Conservation (phyloP, 2,329 filamentous ascomycete species). For the Orbilia ellipsospora region DNA sequence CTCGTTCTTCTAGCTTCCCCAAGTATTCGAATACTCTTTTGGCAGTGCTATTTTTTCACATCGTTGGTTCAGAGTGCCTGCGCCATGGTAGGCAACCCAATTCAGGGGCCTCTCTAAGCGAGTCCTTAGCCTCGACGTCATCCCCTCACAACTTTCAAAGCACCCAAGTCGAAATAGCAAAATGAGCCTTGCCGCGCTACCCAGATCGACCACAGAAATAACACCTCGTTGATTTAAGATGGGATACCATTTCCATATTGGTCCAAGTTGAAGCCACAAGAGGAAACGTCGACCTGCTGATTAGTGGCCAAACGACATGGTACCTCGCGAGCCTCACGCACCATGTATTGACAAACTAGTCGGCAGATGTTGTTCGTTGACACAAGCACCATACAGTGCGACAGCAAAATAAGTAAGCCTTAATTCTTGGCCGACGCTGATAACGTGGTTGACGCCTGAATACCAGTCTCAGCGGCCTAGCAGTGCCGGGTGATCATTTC, state of each 20-base stretch:
- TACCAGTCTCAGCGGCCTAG: constrained; percentile 20
- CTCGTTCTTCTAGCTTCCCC: too few species aligned
- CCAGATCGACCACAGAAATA: neutral
- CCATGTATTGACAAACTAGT: neutral
- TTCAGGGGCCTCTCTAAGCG: neutral
- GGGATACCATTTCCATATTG: too few species aligned
- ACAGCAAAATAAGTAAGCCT: neutral
- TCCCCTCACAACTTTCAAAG: neutral
- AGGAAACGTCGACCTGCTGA: too few species aligned
- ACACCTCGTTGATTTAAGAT: neutral
- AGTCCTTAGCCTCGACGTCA: neutral
- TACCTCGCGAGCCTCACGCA: constrained; percentile 1
- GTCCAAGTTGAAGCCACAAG: neutral
- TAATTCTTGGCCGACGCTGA: too few species aligned
- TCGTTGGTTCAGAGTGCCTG: neutral
- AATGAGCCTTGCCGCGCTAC: neutral
- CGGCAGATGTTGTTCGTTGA: too few species aligned
- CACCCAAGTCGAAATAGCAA: neutral
- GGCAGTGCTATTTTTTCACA: too few species aligned
- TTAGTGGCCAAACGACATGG: neutral
- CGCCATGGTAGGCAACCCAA: neutral
- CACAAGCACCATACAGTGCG: neutral
- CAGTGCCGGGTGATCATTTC: constrained; percentile 47
- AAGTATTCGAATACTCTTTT: too few species aligned
- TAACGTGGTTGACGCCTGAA: too few species aligned